These are phyloP conservation scores for Brassica juncea DNA, from an alignment of 345 rosid species.

Conservation along the genomic window DNA sequence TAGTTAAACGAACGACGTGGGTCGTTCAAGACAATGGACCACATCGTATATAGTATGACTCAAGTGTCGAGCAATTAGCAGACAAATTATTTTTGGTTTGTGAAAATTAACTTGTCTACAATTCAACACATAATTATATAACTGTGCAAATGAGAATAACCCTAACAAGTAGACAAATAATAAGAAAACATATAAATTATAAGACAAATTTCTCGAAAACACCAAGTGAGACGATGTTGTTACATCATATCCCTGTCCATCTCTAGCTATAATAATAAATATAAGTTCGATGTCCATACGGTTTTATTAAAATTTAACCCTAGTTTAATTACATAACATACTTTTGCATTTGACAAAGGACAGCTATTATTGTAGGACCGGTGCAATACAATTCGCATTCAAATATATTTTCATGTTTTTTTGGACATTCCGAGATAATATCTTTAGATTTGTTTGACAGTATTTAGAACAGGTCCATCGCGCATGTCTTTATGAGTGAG, in stretches of 20 bases:
- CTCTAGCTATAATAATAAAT: slow-evolving; percentile 3
- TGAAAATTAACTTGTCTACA: slow-evolving; percentile 28
- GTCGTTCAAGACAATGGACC: slow-evolving; percentile 24
- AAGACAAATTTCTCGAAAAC: slow-evolving; percentile 60
- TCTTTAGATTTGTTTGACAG: slow-evolving; percentile 25
- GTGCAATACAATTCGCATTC: slow-evolving; percentile 25
- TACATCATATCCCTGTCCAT: slow-evolving; percentile 16
- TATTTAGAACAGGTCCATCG: slow-evolving; percentile 14
- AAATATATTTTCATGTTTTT: slow-evolving; percentile 29
- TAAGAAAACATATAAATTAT: slow-evolving; percentile 42
- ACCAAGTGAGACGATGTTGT: slow-evolving; percentile 51
- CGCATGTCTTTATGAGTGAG: slow-evolving; percentile 8
- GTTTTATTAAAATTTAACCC: neutral
- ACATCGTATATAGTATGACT: slow-evolving; percentile 19
- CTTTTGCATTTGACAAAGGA: slow-evolving; percentile 28
- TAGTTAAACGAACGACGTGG: slow-evolving; percentile 11
- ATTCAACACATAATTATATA: slow-evolving; percentile 18
- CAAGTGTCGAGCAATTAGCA: slow-evolving; percentile 43
- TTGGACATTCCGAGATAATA: slow-evolving; percentile 26
- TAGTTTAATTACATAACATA: neutral
- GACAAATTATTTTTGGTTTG: slow-evolving; percentile 33
- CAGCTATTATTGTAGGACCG: slow-evolving; percentile 45
- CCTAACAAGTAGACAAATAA: slow-evolving; percentile 20
- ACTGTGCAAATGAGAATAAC: slow-evolving; percentile 4
- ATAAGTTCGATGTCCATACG: slow-evolving; percentile 8